Evolutionary conservation across 2,329 filamentous ascomycete species (phyloP), one percentile per base, ranked within the genome.

Genomic region (Diaporthe sp.): DNA sequence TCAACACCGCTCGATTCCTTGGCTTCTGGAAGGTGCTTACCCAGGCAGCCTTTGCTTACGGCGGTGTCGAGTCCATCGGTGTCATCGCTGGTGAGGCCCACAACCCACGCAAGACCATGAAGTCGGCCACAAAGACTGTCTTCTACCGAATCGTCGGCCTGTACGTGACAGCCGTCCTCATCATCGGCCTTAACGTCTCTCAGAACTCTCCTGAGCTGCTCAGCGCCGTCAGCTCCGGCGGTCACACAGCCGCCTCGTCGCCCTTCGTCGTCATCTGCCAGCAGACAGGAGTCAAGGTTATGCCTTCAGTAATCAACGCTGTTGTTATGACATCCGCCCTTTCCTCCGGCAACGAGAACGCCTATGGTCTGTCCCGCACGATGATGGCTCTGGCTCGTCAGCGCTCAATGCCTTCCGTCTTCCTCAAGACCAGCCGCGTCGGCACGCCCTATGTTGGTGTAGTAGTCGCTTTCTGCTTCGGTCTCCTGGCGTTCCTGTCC

Each of bases 121-220:
- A 91, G 22, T 88, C 85, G 25, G 91, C 91, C 1, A 89, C 88
- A 0, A 86, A 88, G n/a, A 86, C 89, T 12, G 91, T 90, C 81
- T 90, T 92, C 82, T 91, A 88, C 80, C 90, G 91, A 17, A 84
- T 93, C n/a, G 83, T 92, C 19, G 86, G 92, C 81, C 92, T 92
- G 84, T 92, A 92, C 80, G 85, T 92, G 71, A 82, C 88, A 8
- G 87, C 86, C 3, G 88, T 90, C 1, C 83, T 92, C 3, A 88
- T 89, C n/a, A 92, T 92, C 71, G 88, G 90, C 49, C 87, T 92
- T 44, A 91, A 91, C 72, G 89, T 88, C 77, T 89, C 89, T 0
- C 90, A 86, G 42, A 83, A 90, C 76, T 87, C 90, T 65, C 34
- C 44, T 13, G 53, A 75, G 25, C 78, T 81, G 19, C 74, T 80